phyloP scores from a whole-genome alignment of 345 rosid species.

The Eucalyptus pauciflora region DNA sequence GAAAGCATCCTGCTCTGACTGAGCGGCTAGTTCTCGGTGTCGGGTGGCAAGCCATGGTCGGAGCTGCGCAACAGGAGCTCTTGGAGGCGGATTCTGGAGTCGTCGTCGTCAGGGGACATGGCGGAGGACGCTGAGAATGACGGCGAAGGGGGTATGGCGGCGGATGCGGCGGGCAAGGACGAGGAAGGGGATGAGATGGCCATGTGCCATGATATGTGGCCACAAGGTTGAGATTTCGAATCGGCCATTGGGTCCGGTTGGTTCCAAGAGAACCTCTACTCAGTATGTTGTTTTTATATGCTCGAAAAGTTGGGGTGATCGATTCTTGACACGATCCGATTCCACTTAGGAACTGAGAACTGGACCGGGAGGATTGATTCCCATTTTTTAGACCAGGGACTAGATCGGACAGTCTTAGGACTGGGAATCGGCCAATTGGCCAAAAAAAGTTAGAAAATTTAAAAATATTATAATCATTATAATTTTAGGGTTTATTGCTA shows the following conservation, averaged over 20 bases:
- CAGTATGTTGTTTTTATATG: background rate
- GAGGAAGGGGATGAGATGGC: slow-evolving; percentile 46
- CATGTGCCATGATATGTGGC: slow-evolving; percentile 34
- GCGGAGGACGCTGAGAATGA: slow-evolving; percentile 23
- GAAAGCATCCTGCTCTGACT: background rate
- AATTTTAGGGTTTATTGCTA: too few relatives aligned
- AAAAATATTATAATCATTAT: too few relatives aligned
- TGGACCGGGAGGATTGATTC: accelerated
- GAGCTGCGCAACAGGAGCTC: slow-evolving; percentile 20
- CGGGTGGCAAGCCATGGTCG: slow-evolving; percentile 28
- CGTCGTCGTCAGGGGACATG: background rate
- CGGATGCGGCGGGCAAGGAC: slow-evolving; percentile 17
- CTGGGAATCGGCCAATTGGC: accelerated
- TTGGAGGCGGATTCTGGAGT: background rate
- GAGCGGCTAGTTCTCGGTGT: slow-evolving; percentile 22
- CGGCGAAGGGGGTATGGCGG: slow-evolving; percentile 3
- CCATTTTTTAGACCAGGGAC: too few relatives aligned
- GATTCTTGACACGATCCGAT: accelerated
- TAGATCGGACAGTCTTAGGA: accelerated
- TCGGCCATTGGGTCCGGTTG: background rate
- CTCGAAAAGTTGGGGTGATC: too few relatives aligned
- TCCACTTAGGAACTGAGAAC: too few relatives aligned
- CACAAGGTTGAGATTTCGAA: background rate
- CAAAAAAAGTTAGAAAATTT: too few relatives aligned
- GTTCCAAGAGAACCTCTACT: background rate